A percentile compares a stretch with the other conserved stretches of the same genome.
These are phyloP conservation scores for Biscogniauxia mediterranea DNA, from an alignment of 2,329 filamentous ascomycete genomes.

Conservation along the genomic window DNA sequence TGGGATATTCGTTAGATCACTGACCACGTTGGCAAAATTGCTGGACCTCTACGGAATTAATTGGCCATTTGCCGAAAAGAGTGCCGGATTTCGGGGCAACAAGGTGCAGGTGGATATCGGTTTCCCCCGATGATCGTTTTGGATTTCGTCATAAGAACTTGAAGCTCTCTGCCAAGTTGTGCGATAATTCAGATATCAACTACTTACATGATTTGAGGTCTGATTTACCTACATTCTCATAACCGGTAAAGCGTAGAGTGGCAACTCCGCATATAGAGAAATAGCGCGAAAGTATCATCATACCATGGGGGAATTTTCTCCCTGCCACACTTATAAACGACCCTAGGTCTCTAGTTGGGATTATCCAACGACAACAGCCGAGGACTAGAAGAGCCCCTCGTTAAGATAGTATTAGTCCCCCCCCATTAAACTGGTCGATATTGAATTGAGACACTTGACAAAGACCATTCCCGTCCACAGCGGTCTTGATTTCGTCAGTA, in stretches of 20 bases:
- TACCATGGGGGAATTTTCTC: not conserved
- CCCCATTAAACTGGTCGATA: not conserved
- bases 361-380: not conserved
- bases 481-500: too few species aligned
- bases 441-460: not conserved
- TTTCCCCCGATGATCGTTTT: not conserved
- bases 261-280: too few species aligned
- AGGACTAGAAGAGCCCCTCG: not conserved
- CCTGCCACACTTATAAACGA: not conserved
- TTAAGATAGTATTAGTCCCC: not conserved
- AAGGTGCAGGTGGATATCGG: not conserved
- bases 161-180: not conserved
- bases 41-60: too few species aligned
- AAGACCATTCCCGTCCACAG: too few species aligned
- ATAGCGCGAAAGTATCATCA: too few species aligned
- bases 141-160: not conserved
- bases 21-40: too few species aligned
- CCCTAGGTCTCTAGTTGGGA: not conserved
- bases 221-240: not conserved
- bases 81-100: not conserved
- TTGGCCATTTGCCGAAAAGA: not conserved
- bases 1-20: too few species aligned
- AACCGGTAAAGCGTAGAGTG: not conserved
- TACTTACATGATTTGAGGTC: not conserved
- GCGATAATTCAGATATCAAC: not conserved